Evolutionary conservation across 2,329 filamentous ascomycete species (phyloP), one percentile per base, ranked within the genome.

Genomic region (Xylaria sp.): DNA sequence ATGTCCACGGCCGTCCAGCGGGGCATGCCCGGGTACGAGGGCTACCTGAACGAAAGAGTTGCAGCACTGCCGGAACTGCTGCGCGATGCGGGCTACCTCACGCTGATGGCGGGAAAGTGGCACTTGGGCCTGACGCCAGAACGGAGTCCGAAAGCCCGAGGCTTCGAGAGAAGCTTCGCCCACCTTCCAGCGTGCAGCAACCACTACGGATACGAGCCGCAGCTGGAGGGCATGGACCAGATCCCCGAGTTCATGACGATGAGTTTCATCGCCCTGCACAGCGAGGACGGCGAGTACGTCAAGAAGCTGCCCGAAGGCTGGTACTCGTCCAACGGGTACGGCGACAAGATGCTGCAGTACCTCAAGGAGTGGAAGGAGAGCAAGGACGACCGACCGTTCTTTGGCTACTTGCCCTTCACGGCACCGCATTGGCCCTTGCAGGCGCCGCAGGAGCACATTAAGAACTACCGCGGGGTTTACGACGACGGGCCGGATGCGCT

Each of bases 371-470:
- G 80, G 70, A 76, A 65, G 55, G 70, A 62, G 54, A 68, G 52
- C 5, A 62, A 63, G 1, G 65, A 70, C 11, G 60, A 70, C 4
- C 58, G 67, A 44, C 79, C 83, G 0, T 86, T 86, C 71, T 86
- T 86, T 61, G 82, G 72, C 1, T 86, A 85, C 63, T 72, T 83
- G 2, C 82, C 83, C 1, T 87, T 85, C 65, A 83, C 82, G 0
- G 84, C 83, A 0, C 83, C 83, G 1, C 83, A 87, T 59, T 87
- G 84, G 84, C 84, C 84, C 1, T 69, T 87, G 6, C 84, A 87
- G 61, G 82, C 82, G 0, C 82, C 83, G 0, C 68, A 73, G 46
- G 77, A 83, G 54, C 78, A 79, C 49, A 78, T 82, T 40, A 72
- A 76, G 17, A 81, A 84, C 59, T 87, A 86, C 67, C 75, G 75